phyloP scores from a whole-genome alignment of 2,329 filamentous ascomycete species.

The Fusarium humuli region DNA sequence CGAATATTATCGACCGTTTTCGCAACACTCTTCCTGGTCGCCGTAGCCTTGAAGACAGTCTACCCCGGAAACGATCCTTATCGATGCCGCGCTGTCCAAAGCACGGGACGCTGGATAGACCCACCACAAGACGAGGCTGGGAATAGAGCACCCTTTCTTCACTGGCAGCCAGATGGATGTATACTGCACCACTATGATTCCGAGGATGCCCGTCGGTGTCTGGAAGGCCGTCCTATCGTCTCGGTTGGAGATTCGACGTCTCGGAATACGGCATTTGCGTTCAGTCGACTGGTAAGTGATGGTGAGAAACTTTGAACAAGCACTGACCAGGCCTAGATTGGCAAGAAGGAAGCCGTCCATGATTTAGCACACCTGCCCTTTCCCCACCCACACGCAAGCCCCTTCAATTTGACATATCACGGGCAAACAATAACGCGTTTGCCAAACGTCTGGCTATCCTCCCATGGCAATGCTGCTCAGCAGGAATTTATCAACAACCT shows the following conservation, averaged over 20 bases:
- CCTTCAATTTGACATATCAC: conserved; percentile 5
- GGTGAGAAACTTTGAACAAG: too few species aligned
- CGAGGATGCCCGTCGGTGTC: conserved; percentile 63
- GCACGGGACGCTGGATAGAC: conserved; percentile 62
- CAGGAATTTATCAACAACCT: neutral
- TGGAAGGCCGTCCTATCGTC: conserved; percentile 62
- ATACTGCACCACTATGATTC: conserved; percentile 65
- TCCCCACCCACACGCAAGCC: too few species aligned
- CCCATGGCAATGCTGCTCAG: neutral
- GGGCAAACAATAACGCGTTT: conserved; percentile 6
- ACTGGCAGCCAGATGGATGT: conserved; percentile 71
- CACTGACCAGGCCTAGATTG: conserved; percentile 3
- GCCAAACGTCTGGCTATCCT: neutral
- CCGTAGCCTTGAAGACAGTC: conserved; percentile 4
- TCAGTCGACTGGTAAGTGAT: conserved; percentile 40
- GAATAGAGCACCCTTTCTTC: conserved; percentile 49
- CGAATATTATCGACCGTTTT: neutral
- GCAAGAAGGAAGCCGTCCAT: neutral
- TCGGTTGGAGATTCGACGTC: conserved; percentile 70
- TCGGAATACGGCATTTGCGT: conserved; percentile 68
- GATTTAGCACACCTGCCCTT: neutral
- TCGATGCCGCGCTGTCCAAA: conserved; percentile 64
- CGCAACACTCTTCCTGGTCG: neutral
- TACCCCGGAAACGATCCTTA: conserved; percentile 57
- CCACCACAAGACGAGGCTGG: conserved; percentile 43